Evolutionary conservation across 345 rosid genomes (phyloP).

Genomic region (Citrus cavaleriei): DNA sequence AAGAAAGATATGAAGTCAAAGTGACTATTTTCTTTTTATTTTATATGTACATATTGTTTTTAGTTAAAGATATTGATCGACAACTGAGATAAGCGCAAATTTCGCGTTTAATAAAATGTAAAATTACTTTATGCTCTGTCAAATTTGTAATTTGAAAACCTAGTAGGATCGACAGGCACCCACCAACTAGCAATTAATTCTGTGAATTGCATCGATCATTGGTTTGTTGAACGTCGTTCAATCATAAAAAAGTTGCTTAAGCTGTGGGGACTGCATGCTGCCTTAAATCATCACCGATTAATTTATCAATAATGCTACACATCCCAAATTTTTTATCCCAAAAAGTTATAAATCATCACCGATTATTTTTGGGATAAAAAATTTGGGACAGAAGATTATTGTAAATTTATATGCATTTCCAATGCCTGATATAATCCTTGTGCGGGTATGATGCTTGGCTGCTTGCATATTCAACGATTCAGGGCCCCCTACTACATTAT

Average conservation of each 20-base stretch:
- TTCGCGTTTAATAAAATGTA: neutral
- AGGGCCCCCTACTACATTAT: neutral
- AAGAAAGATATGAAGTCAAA: neutral
- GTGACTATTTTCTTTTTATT: neutral
- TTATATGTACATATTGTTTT: neutral
- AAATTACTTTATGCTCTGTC: neutral
- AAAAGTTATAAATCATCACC: too few species aligned
- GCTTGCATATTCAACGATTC: constrained; percentile 6
- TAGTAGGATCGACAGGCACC: neutral
- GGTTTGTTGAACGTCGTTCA: neutral
- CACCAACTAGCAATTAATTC: neutral
- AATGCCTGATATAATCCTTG: neutral
- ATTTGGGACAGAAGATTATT: too few species aligned
- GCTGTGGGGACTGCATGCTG: neutral
- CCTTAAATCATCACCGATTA: neutral
- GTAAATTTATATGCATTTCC: neutral
- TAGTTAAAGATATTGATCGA: neutral
- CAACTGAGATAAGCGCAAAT: neutral
- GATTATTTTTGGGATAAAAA: too few species aligned
- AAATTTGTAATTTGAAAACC: neutral
- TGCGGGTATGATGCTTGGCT: neutral
- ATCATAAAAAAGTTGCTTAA: neutral
- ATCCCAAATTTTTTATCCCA: too few species aligned
- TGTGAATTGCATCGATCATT: neutral
- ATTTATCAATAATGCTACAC: too few species aligned